Percentiles rank a stretch among this genome's conserved stretches.
Evolutionary conservation across 2,329 filamentous ascomycete species (phyloP).

Genomic region (Fusarium guadeloupense): DNA sequence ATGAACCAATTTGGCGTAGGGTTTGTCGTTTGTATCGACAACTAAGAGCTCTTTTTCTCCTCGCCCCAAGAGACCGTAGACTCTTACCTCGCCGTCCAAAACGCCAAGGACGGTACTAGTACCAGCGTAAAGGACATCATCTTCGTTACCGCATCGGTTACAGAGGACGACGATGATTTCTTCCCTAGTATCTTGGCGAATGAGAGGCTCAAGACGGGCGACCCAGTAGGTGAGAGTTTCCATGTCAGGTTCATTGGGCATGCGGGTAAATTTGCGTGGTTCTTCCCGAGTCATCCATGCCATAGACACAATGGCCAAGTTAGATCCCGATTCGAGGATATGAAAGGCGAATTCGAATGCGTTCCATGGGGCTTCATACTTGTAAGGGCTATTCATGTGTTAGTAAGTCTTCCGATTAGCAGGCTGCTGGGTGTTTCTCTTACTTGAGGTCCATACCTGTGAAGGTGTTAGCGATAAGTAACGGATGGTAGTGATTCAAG

Average conservation of each 20-base stretch:
- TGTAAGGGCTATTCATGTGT: constrained; percentile 46
- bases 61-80: constrained; percentile 77
- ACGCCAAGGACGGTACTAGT: constrained; percentile 77
- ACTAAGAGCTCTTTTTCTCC: constrained; percentile 73
- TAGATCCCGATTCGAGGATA: constrained; percentile 63
- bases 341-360: constrained; percentile 61
- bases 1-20: constrained; percentile 52
- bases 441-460: constrained; percentile 67
- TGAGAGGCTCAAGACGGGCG: constrained; percentile 72
- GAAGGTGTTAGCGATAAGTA: neutral
- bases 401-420: neutral
- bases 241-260: constrained; percentile 70
- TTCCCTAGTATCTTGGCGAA: constrained; percentile 58
- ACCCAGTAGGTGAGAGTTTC: constrained; percentile 82
- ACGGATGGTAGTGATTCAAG: neutral
- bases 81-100: constrained; percentile 68
- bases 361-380: constrained; percentile 52
- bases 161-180: constrained; percentile 76
- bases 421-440: constrained; percentile 1
- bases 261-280: constrained; percentile 55
- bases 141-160: constrained; percentile 75
- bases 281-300: constrained; percentile 75
- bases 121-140: constrained; percentile 74
- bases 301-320: constrained; percentile 77
- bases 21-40: constrained; percentile 65